Percentiles rank a stretch among this genome's conserved stretches.
These are phyloP conservation scores for Pichia sp. DNA, from an alignment of 1,139 yeast species.

Conservation along the genomic window DNA sequence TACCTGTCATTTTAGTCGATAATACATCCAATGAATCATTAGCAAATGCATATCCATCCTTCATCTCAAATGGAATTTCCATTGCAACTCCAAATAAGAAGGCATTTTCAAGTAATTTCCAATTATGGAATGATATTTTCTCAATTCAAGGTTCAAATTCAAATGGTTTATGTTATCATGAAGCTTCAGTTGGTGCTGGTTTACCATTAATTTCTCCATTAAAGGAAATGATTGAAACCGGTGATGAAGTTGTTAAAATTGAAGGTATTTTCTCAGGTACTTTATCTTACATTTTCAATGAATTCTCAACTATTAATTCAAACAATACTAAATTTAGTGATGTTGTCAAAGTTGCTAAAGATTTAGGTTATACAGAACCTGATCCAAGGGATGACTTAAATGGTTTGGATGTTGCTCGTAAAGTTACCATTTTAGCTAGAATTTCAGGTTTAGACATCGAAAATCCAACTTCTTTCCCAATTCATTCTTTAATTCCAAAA, in stretches of 20 bases:
- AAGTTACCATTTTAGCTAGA: conserved; percentile 92
- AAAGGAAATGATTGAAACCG: conserved; percentile 81
- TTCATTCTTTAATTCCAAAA: conserved; percentile 85
- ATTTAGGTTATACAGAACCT: conserved; percentile 95
- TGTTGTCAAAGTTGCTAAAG: conserved; percentile 79
- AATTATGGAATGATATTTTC: conserved; percentile 73
- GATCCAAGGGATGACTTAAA: conserved; percentile 98
- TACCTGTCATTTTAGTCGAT: conserved; percentile 82
- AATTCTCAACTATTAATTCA: conserved; percentile 66
- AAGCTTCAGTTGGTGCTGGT: conserved; percentile 99
- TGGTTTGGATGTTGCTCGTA: conserved; percentile 97
- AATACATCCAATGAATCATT: conserved; percentile 81
- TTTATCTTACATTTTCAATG: conserved; percentile 91
- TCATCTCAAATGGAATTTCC: conserved; percentile 73
- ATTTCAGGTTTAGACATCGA: conserved; percentile 79
- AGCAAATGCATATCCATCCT: conserved; percentile 70
- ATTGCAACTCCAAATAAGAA: conserved; percentile 98
- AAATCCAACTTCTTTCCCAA: conserved; percentile 95
- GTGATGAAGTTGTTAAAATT: conserved; percentile 82
- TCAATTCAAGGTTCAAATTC: conserved; percentile 40
- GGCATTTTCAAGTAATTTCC: conserved; percentile 81
- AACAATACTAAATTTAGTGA: conserved; percentile 75
- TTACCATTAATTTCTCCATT: conserved; percentile 87
- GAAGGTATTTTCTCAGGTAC: conserved; percentile 98
- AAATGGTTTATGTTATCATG: conserved; percentile 80